These are phyloP conservation scores for Rhizopogon vesiculosus DNA, from an alignment of 768 basidiomycete genomes.

Conservation along the genomic window DNA sequence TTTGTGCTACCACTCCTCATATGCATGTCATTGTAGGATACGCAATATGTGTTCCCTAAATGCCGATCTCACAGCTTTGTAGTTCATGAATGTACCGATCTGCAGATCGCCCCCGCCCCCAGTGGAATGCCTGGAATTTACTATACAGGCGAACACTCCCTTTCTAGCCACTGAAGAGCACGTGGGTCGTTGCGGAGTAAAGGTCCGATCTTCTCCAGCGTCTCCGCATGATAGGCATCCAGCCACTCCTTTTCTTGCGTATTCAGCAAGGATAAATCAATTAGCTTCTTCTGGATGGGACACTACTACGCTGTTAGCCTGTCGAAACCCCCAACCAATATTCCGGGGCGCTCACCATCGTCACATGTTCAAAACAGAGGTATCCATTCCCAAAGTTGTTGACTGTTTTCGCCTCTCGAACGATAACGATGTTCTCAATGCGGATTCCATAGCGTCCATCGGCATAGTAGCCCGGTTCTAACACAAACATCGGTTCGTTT, in stretches of 20 bases:
- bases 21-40: neutral
- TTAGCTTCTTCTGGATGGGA: constrained; percentile 83
- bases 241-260: constrained; percentile 77
- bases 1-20: constrained; percentile 3
- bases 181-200: constrained; percentile 57
- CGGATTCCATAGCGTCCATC: constrained; percentile 92
- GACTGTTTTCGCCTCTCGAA: constrained; percentile 64
- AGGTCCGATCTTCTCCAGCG: constrained; percentile 67
- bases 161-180: constrained; percentile 59
- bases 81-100: neutral
- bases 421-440: constrained; percentile 85
- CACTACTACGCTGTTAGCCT: constrained; percentile 34
- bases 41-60: too few species aligned
- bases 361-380: constrained; percentile 81
- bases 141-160: constrained; percentile 41
- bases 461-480: constrained; percentile 88
- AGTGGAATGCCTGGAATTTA: neutral
- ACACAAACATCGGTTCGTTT: neutral
- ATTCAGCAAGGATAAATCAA: constrained; percentile 60
- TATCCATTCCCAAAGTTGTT: constrained; percentile 83
- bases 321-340: neutral
- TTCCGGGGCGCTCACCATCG: constrained; percentile 56
- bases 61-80: too few species aligned
- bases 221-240: constrained; percentile 77
- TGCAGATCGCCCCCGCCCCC: neutral